A percentile compares a stretch with the other conserved stretches of the same genome.
These are phyloP conservation scores for Globisporangium solare DNA, from an alignment of 352 stramenopile species.

Conservation along the genomic window DNA sequence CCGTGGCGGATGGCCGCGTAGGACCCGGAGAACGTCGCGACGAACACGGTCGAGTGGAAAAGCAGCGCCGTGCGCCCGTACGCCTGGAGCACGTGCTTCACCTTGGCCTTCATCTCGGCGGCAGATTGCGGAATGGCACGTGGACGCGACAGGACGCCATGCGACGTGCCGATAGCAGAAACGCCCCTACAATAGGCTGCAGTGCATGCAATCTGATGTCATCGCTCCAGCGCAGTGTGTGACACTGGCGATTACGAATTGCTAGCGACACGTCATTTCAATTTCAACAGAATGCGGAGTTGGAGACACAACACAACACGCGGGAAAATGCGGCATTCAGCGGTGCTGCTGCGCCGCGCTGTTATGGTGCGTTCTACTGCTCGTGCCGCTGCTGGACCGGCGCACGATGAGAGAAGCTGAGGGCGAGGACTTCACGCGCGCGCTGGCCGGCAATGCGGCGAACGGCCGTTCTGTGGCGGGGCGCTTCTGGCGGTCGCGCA, in stretches of 20 bases:
- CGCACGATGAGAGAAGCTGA: neutral
- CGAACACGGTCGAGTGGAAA: slow-evolving; percentile 92
- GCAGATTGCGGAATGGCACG: neutral
- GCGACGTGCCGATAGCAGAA: slow-evolving; percentile 1
- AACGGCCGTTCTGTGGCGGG: slow-evolving; percentile 7
- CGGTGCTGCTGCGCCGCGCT: neutral
- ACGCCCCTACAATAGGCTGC: no score
- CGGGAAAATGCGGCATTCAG: slow-evolving; percentile 6
- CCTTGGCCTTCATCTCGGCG: slow-evolving; percentile 43
- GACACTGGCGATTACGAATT: neutral
- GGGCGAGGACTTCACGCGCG: slow-evolving; percentile 1
- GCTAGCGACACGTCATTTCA: neutral
- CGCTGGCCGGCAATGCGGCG: slow-evolving; percentile 10
- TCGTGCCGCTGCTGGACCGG: neutral
- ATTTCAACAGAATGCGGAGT: neutral
- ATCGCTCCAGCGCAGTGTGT: neutral
- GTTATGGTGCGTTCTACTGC: neutral
- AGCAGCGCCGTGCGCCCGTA: slow-evolving; percentile 94
- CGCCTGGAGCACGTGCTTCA: slow-evolving; percentile 85
- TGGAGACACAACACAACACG: neutral
- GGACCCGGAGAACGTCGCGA: slow-evolving; percentile 89
- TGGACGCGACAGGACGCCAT: neutral
- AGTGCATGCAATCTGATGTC: no score
- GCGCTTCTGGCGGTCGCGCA: slow-evolving; percentile 9
- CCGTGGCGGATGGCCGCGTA: slow-evolving; percentile 68